Evolutionary conservation across 176 grass and related monocot genomes (phyloP).

Genomic region (Raddia distichophylla): DNA sequence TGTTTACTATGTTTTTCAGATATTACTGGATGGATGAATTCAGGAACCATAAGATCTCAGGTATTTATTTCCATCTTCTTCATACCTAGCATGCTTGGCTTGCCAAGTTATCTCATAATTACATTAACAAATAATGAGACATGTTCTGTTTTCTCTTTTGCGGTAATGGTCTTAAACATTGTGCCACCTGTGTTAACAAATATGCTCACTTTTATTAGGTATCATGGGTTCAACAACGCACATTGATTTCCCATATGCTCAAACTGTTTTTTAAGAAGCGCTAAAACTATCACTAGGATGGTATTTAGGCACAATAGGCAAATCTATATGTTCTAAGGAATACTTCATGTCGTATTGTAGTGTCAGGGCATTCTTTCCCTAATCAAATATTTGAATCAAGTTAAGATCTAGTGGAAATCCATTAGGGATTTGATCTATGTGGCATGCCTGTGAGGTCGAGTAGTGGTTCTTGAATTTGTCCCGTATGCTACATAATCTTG

Average conservation of each 20-base stretch:
- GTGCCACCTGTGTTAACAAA: slow-evolving; percentile 3
- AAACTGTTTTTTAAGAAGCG: not conserved
- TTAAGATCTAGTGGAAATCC: not conserved
- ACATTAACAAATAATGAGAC: not conserved
- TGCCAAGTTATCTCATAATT: slow-evolving; percentile 25
- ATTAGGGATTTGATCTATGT: not conserved
- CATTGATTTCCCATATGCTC: slow-evolving; percentile 2
- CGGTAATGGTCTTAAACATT: not conserved
- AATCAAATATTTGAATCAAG: too few species aligned
- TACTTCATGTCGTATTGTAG: slow-evolving; percentile 5
- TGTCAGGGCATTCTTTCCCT: not conserved
- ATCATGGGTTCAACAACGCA: not conserved
- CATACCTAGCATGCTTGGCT: slow-evolving; percentile 13
- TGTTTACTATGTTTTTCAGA: slow-evolving; percentile 53
- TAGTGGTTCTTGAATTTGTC: not conserved
- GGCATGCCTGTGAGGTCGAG: not conserved
- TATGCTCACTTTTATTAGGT: not conserved
- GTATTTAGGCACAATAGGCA: not conserved
- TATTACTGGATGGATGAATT: slow-evolving; percentile 74
- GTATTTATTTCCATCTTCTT: slow-evolving; percentile 51
- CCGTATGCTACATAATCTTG: slow-evolving; percentile 6
- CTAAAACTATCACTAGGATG: slow-evolving; percentile 18
- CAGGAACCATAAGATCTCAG: slow-evolving; percentile 68
- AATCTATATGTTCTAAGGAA: not conserved
- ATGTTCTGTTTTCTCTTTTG: slow-evolving; percentile 17